Evolutionary conservation across 2,329 filamentous ascomycete species (phyloP).

Genomic region (Cladorrhinum sp.): DNA sequence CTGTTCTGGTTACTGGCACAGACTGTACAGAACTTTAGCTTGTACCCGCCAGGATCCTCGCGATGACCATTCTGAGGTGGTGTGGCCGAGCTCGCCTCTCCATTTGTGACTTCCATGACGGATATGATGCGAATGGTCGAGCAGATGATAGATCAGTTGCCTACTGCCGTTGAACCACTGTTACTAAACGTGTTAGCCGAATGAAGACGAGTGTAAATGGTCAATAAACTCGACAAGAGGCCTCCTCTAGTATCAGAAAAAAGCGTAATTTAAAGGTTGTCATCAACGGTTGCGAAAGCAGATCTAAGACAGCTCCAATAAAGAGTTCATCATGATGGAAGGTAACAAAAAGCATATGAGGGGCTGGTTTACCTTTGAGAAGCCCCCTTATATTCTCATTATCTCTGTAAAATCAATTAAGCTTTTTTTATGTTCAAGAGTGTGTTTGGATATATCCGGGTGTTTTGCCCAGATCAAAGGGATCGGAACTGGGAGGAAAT

Average conservation of each 20-base stretch:
- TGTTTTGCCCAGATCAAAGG: not conserved
- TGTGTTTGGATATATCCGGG: not conserved
- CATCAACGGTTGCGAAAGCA: conserved; percentile 44
- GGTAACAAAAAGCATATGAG: not conserved
- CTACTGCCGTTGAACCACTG: conserved; percentile 3
- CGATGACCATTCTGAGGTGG: conserved; percentile 43
- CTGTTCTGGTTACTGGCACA: conserved; percentile 98
- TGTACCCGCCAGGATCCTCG: conserved; percentile 63
- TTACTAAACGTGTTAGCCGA: conserved; percentile 13
- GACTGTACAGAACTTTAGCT: conserved; percentile 96
- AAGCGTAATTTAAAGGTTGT: conserved; percentile 44
- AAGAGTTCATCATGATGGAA: conserved; percentile 48
- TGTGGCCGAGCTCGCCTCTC: conserved; percentile 30
- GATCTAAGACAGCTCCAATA: conserved; percentile 72
- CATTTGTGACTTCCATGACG: conserved; percentile 43
- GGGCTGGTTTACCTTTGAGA: conserved; percentile 20
- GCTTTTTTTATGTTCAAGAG: too few relatives aligned
- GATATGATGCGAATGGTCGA: not conserved
- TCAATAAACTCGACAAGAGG: not conserved
- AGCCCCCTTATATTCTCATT: not conserved
- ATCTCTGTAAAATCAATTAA: too few relatives aligned
- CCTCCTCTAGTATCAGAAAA: conserved; percentile 18
- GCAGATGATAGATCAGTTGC: not conserved
- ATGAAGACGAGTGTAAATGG: not conserved
- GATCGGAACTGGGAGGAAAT: not conserved